Base-by-base conservation (phyloP, 83 land plant genomes). In the Diphasiastrum complanatum region DNA sequence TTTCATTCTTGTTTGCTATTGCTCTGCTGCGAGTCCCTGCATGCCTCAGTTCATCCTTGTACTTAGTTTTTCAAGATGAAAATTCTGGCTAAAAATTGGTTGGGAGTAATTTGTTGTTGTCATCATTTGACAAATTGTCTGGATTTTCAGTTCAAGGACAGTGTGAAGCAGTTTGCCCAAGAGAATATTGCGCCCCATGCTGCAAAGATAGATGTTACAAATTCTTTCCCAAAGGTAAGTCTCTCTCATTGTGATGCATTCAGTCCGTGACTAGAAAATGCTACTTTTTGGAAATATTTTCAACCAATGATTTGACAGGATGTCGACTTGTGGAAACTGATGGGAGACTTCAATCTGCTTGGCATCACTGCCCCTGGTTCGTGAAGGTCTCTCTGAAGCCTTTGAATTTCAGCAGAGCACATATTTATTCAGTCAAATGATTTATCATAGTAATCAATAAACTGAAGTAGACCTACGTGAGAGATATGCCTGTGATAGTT, bases 301-400 rank as follows among this genome's bases (percentile, higher is more conserved):
- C 26, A 3, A 6, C 6, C 25, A 5, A 18, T 67, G 38, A 34
- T 47, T 5, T 45, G 60, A 1, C 75, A 95, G 99, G 89, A 83
- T 37, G 83, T 85, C 31, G 86, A 95, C 61, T 75, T 95, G 61
- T 95, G 99, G 99, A 95, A 89, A 50, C 86, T 89, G 35, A 95
- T 95, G 99, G 99, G 99, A 11, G 93, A 95, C 62, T 95, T 95
- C 53, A 82, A 86, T 72, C 82, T 95, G 55, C 93, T 78, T 74
- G 99, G 99, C 32, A 86, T 95, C 63, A 89, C 99, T 25, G 99
- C 84, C 22, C 99, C 99, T 46, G 96, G 99, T 95, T 66, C 69
- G 45, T 33, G 12, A 1, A 0, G 11, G 16, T 50, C 14, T 18
- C 12, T 50, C 24, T 18, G 0, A 10, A 22, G 14, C 11, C 1